A percentile compares a stretch with the other conserved stretches of the same genome.
These are phyloP conservation scores for Mucor racemosus DNA, from an alignment of 371 early-diverging fungal genomes.

Conservation along the genomic window DNA sequence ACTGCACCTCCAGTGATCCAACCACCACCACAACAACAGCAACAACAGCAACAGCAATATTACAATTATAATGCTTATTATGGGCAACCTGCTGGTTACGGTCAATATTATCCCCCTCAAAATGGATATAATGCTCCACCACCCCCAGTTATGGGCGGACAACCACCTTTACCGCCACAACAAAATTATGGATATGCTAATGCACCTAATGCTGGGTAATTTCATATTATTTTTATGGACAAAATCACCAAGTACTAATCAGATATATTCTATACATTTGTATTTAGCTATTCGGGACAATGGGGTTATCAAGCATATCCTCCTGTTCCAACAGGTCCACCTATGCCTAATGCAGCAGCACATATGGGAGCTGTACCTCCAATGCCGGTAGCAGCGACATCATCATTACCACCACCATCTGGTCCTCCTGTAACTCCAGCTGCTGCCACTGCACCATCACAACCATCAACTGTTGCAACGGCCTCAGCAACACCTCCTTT, in stretches of 20 bases:
- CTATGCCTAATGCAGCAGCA: neutral
- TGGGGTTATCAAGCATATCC: slow-evolving; percentile 15
- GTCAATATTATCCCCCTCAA: slow-evolving; percentile 15
- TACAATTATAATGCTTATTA: neutral
- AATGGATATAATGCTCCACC: slow-evolving; percentile 35
- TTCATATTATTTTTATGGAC: slow-evolving; percentile 44
- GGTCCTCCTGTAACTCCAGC: neutral
- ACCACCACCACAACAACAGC: slow-evolving; percentile 8
- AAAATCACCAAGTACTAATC: neutral
- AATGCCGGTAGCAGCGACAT: neutral
- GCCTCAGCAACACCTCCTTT: neutral
- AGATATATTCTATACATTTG: too few species aligned
- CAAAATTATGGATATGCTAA: slow-evolving; percentile 14
- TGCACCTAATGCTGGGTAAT: slow-evolving; percentile 25
- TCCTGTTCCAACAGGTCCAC: slow-evolving; percentile 12
- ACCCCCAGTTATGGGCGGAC: too few species aligned
- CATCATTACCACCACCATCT: neutral
- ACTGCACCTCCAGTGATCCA: slow-evolving; percentile 15
- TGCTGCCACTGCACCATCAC: slow-evolving; percentile 3
- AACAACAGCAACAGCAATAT: slow-evolving; percentile 7
- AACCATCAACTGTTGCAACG: neutral
- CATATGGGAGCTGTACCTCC: slow-evolving; percentile 1
- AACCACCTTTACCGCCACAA: slow-evolving; percentile 3
- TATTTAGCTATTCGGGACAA: slow-evolving; percentile 1
- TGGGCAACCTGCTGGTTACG: slow-evolving; percentile 15